These are phyloP conservation scores for Boletus insuetus DNA, from an alignment of 768 basidiomycete genomes.

Conservation along the genomic window DNA sequence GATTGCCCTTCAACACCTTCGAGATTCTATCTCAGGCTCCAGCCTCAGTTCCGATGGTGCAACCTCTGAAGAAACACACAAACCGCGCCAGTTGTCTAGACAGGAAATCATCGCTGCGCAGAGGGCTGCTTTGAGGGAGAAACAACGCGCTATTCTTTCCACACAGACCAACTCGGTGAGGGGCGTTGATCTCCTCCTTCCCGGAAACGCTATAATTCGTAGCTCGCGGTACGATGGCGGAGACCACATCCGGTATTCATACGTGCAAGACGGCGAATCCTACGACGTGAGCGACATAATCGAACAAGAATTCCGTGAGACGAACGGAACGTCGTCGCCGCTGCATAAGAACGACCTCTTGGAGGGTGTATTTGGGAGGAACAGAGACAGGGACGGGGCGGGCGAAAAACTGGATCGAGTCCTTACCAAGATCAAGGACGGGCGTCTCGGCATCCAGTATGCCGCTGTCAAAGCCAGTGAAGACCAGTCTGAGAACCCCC, in stretches of 20 bases:
- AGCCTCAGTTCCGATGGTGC: slow-evolving; percentile 51
- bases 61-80: slow-evolving; percentile 33
- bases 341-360: slow-evolving; percentile 56
- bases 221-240: slow-evolving; percentile 72
- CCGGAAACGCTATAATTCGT: slow-evolving; percentile 81
- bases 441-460: slow-evolving; percentile 41
- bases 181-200: slow-evolving; percentile 85
- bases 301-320: slow-evolving; percentile 81
- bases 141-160: slow-evolving; percentile 80
- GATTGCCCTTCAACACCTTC: slow-evolving; percentile 69
- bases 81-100: slow-evolving; percentile 49
- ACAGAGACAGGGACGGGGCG: slow-evolving; percentile 57
- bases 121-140: slow-evolving; percentile 80
- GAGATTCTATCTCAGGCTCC: slow-evolving; percentile 59
- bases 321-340: slow-evolving; percentile 29
- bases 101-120: slow-evolving; percentile 95
- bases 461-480: slow-evolving; percentile 2
- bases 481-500: slow-evolving; percentile 23
- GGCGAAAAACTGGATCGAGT: slow-evolving; percentile 74
- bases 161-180: slow-evolving; percentile 81
- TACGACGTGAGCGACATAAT: slow-evolving; percentile 93
- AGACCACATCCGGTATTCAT: slow-evolving; percentile 88
- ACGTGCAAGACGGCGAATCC: slow-evolving; percentile 89
- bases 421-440: slow-evolving; percentile 70
- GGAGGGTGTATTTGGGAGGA: slow-evolving; percentile 59